phyloP scores from a whole-genome alignment of 1,139 yeast species.

The Geotrichum macrosporum region DNA sequence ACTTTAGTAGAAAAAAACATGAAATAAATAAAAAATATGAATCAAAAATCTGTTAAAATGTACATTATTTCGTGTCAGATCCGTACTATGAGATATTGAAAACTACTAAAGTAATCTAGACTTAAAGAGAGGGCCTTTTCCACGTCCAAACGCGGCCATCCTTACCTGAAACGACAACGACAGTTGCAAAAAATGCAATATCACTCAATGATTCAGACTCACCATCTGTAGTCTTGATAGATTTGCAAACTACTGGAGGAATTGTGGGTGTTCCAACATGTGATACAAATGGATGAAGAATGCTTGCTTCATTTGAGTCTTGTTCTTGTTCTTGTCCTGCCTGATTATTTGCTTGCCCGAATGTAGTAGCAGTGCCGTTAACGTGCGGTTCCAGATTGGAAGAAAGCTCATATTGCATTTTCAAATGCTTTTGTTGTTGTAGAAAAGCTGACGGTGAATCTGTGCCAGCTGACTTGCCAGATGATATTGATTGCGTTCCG shows the following conservation, averaged over 20 bases:
- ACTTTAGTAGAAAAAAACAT: no score
- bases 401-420: background rate
- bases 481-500: background rate
- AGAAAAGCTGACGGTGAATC: background rate
- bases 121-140: no score
- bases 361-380: no score
- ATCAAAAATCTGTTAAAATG: no score
- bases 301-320: background rate
- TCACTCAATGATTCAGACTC: conserved; percentile 16
- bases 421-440: background rate
- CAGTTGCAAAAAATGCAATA: conserved; percentile 15
- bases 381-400: no score
- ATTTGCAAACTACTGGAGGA: conserved; percentile 6
- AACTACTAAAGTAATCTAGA: no score
- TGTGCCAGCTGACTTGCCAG: background rate
- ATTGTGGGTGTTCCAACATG: conserved; percentile 7
- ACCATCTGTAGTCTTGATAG: conserved; percentile 3
- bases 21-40: no score
- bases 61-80: no score
- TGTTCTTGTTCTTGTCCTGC: no score
- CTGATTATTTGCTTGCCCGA: no score
- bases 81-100: no score
- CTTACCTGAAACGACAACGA: conserved; percentile 17
- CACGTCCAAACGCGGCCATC: conserved; percentile 22
- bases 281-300: conserved; percentile 13